Conservation (phyloP, 352 stramenopile species). For the Phytophthora sansomeana region DNA sequence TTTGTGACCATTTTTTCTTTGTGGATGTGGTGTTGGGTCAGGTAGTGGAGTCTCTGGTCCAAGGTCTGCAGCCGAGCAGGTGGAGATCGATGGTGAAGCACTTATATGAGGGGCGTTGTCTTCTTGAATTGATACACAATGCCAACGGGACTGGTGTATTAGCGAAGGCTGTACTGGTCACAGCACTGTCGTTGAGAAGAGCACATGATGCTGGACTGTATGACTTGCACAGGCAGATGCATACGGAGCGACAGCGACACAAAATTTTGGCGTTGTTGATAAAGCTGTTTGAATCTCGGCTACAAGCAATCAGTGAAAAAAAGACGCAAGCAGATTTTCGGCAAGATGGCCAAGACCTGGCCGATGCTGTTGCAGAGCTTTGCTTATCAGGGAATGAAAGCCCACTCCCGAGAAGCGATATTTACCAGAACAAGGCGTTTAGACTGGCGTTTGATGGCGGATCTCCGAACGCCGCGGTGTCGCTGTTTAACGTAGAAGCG, state of each 20-base stretch:
- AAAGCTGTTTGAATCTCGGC: constrained; percentile 27
- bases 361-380: constrained; percentile 47
- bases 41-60: constrained; percentile 40
- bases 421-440: constrained; percentile 53
- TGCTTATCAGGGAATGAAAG: constrained; percentile 52
- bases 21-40: constrained; percentile 21
- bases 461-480: constrained; percentile 20
- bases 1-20: constrained; percentile 2
- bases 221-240: constrained; percentile 40
- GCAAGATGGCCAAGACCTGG: constrained; percentile 35
- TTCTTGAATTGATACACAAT: constrained; percentile 28
- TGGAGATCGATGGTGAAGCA: constrained; percentile 40
- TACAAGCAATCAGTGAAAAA: constrained; percentile 9
- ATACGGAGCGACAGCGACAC: constrained; percentile 28
- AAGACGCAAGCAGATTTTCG: not conserved
- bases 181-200: constrained; percentile 21
- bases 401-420: constrained; percentile 11
- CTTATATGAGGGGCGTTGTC: constrained; percentile 37
- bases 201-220: constrained; percentile 16
- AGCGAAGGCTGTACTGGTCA: constrained; percentile 31
- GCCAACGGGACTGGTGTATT: constrained; percentile 30
- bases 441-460: constrained; percentile 23
- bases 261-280: constrained; percentile 31
- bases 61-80: constrained; percentile 16
- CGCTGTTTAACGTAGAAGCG: constrained; percentile 58